Base-by-base conservation (phyloP, 2,329 filamentous ascomycete species). In the Pseudogymnoascus sp. region DNA sequence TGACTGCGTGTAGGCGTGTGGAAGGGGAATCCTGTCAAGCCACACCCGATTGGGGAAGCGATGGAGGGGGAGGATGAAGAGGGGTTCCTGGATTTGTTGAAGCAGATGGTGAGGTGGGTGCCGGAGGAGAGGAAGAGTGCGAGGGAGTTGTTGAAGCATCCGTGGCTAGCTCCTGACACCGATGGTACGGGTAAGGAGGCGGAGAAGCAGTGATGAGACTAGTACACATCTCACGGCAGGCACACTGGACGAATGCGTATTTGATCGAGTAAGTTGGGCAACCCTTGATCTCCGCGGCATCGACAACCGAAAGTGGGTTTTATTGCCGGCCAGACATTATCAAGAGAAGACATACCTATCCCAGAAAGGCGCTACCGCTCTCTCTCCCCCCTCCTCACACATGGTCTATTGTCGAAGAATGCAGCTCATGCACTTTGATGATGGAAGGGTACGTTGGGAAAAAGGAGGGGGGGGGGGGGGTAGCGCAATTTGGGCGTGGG, bases 71-170 rank as follows among this genome's bases (percentile, higher is more conserved):
- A 72, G 11, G 72, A 76, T 23, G 73, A 72, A 54, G 31, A 60
- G n/a, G 34, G 68, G 4, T 76, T 75, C 45, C 61, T 75, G 3
- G 62, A 68, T 8, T 74, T 76, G 57, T 61, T 72, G 8, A 54
- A 40, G 6, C 64, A 66, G 26, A 76, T 75, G 74, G 51, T 76
- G 2, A 65, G 64, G 37, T 76, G 72, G 74, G 61, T 68, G 11
- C 74, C 73, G 14, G 73, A 72, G 62, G 64, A 74, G 36, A 68
- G 74, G 45, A 68, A 65, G 8, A 72, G 70, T 5, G 75, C 75
- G 5, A 70, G 66, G 31, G 68, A 75, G 16, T 67, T 77, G 7
- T 65, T 71, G 34, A 57, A 70, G 12, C 71, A 76, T 66, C 69
- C 71, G 4, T 75, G 71, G 69, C 64, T 75, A n/a, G 21, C 12